Percentiles rank a stretch among this genome's conserved stretches.
phyloP scores from a whole-genome alignment of 2,329 filamentous ascomycete genomes.

The Lojkania enalia region DNA sequence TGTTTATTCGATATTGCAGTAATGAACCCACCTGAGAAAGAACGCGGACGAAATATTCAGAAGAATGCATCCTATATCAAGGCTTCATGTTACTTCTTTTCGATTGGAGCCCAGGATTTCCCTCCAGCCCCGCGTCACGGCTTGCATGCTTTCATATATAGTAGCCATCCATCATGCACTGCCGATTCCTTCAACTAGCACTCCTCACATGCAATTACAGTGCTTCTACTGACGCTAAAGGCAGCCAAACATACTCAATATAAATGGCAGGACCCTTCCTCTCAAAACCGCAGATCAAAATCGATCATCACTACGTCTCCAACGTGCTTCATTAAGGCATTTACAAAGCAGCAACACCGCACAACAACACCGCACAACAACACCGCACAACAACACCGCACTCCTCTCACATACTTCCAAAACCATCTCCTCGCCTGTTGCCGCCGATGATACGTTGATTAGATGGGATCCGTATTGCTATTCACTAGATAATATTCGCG shows the following conservation, averaged over 20 bases:
- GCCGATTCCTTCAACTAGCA: slow-evolving; percentile 23
- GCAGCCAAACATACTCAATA: slow-evolving; percentile 35
- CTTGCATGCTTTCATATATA: slow-evolving; percentile 3
- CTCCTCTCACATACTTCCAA: slow-evolving; percentile 51
- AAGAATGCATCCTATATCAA: slow-evolving; percentile 3
- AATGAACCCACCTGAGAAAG: no score
- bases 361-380: slow-evolving; percentile 50
- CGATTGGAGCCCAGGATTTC: no score
- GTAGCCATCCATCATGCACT: slow-evolving; percentile 25
- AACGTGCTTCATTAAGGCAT: slow-evolving; percentile 54
- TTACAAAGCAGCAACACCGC: slow-evolving; percentile 51
- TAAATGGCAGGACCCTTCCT: slow-evolving; percentile 57
- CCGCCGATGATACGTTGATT: slow-evolving; percentile 52
- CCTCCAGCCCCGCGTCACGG: slow-evolving; percentile 13
- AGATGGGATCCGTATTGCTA: slow-evolving; percentile 54
- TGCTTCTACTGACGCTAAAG: slow-evolving; percentile 26
- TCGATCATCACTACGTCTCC: slow-evolving; percentile 51
- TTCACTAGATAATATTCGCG: slow-evolving; percentile 55
- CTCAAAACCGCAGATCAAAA: slow-evolving; percentile 38
- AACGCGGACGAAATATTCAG: no score
- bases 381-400: slow-evolving; percentile 47
- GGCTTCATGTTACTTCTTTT: no score
- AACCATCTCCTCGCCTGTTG: slow-evolving; percentile 54
- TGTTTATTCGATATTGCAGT: no score
- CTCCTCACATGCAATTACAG: slow-evolving; percentile 26